A percentile compares a stretch with the other conserved stretches of the same genome.
Conservation (phyloP, 2,329 filamentous ascomycete species). For the Ophiobolus disseminans region DNA sequence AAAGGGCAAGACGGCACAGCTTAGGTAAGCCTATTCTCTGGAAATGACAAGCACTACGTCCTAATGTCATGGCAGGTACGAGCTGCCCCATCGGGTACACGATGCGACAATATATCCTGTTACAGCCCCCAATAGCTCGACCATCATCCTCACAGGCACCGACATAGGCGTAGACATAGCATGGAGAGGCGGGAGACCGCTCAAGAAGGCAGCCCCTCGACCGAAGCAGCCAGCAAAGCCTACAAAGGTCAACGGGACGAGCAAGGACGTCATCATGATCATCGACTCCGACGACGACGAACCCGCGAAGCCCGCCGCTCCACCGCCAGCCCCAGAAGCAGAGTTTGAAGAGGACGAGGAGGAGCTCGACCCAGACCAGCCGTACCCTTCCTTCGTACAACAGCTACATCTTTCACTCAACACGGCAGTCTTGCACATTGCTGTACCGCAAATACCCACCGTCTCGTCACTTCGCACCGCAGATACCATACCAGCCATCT, state of each 20-base stretch:
- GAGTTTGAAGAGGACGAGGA: slow-evolving; percentile 63
- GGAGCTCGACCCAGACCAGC: slow-evolving; percentile 64
- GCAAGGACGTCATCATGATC: slow-evolving; percentile 59
- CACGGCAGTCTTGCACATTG: slow-evolving; percentile 60
- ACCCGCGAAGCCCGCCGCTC: slow-evolving; percentile 30
- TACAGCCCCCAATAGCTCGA: slow-evolving; percentile 66
- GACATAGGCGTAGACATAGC: slow-evolving; percentile 64
- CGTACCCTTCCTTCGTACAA: slow-evolving; percentile 62
- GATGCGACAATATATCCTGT: slow-evolving; percentile 65
- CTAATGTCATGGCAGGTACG: slow-evolving; percentile 57
- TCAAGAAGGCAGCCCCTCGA: slow-evolving; percentile 45
- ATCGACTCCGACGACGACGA: slow-evolving; percentile 65
- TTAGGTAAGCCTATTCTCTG: slow-evolving; percentile 27
- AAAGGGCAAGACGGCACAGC: slow-evolving; percentile 42
- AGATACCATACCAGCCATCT: slow-evolving; percentile 54
- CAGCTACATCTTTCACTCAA: slow-evolving; percentile 63
- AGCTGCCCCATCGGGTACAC: slow-evolving; percentile 65
- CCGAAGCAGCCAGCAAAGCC: slow-evolving; percentile 41
- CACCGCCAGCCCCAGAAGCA: slow-evolving; percentile 34
- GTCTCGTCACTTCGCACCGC: slow-evolving; percentile 38
- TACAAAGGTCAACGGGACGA: slow-evolving; percentile 52
- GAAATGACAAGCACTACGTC: not conserved
- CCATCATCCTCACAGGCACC: slow-evolving; percentile 67
- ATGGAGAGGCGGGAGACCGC: slow-evolving; percentile 65
- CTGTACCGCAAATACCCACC: slow-evolving; percentile 54